A percentile compares a stretch with the other conserved stretches of the same genome.
Conservation (phyloP, 2,329 filamentous ascomycete genomes). For the Colletotrichum ledebouriae region DNA sequence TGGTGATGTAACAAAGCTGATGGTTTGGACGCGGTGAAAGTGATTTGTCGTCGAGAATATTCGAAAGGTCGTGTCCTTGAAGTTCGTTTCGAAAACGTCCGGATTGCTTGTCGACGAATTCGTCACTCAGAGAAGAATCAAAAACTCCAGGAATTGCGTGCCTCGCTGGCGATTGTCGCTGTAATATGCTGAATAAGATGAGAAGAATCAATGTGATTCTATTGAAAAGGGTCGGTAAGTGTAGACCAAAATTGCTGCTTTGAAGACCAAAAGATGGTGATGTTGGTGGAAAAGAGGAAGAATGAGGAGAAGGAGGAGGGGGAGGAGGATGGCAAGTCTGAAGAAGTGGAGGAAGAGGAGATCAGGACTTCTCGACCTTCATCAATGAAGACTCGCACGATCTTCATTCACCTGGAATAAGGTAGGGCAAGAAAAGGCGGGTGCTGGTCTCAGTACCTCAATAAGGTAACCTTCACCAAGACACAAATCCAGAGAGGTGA, state of each 20-base stretch:
- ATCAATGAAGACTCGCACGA: too few relatives aligned
- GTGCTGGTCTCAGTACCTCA: too few relatives aligned
- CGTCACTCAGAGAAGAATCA: background rate
- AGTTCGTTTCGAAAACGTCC: too few relatives aligned
- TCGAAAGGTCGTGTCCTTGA: too few relatives aligned
- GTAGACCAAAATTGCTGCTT: background rate
- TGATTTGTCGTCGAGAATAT: too few relatives aligned
- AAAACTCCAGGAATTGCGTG: background rate
- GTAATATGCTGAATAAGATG: background rate
- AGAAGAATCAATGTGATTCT: conserved; percentile 14
- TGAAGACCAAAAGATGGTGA: background rate
- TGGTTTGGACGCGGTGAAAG: too few relatives aligned
- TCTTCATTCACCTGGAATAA: too few relatives aligned
- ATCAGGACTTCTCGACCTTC: background rate
- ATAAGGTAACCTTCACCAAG: too few relatives aligned
- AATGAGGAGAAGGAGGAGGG: background rate
- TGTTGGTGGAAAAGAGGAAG: background rate
- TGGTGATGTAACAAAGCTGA: too few relatives aligned
- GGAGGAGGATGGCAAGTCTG: background rate
- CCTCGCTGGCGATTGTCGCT: background rate
- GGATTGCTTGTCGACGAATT: too few relatives aligned
- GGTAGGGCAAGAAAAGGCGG: too few relatives aligned
- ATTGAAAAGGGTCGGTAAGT: conserved; percentile 9
- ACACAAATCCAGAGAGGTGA: too few relatives aligned
- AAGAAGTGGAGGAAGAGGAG: conserved; percentile 1